phyloP scores from a whole-genome alignment of 1,139 yeast species.

The Kazachstania sp. region DNA sequence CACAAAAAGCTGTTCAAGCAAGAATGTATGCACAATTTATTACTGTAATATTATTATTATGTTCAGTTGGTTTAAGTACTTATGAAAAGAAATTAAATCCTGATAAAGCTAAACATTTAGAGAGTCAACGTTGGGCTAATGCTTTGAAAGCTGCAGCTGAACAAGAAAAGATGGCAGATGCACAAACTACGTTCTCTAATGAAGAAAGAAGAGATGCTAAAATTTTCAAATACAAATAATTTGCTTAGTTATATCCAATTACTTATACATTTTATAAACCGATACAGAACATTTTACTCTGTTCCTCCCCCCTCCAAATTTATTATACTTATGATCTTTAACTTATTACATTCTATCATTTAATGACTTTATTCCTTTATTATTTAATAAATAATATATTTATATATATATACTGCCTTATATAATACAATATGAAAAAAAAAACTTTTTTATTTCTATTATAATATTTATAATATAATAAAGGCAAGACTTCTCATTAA shows the following conservation, averaged over 20 bases:
- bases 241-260: too few species aligned
- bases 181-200: conserved; percentile 20
- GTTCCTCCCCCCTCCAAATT: too few species aligned
- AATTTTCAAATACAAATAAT: conserved; percentile 22
- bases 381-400: too few species aligned
- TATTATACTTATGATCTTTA: too few species aligned
- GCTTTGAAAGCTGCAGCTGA: conserved; percentile 33
- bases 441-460: too few species aligned
- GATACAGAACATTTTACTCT: too few species aligned
- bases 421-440: too few species aligned
- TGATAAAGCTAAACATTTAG: conserved; percentile 34
- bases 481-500: too few species aligned
- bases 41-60: conserved; percentile 55
- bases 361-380: too few species aligned
- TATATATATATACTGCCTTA: too few species aligned
- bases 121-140: conserved; percentile 38
- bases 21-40: conserved; percentile 91
- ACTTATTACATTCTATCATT: too few species aligned
- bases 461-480: too few species aligned
- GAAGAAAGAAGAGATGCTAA: conserved; percentile 29
- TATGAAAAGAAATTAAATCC: conserved; percentile 49
- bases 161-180: conserved; percentile 28
- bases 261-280: not conserved
- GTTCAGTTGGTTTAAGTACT: conserved; percentile 54
- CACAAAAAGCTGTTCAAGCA: conserved; percentile 87